Evolutionary conservation across 352 stramenopile genomes (phyloP).

Genomic region (Pythium volutum): DNA sequence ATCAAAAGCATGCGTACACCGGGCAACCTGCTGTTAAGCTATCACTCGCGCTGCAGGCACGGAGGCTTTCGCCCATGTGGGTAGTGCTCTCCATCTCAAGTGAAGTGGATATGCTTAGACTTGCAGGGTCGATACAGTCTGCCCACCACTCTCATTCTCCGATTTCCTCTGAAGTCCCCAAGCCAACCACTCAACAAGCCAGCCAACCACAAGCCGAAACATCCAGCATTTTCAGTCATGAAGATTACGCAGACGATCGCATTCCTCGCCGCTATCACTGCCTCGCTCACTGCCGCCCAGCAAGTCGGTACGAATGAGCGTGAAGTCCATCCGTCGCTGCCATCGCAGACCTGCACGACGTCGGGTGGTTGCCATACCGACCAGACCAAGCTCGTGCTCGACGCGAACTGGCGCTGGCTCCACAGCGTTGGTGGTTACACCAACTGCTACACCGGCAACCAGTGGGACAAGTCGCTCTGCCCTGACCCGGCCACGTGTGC

Average conservation of each 20-base stretch:
- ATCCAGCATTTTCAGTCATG: not conserved
- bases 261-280: not conserved
- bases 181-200: not conserved
- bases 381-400: constrained; percentile 57
- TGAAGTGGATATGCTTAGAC: no score
- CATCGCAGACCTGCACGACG: constrained; percentile 44
- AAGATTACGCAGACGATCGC: not conserved
- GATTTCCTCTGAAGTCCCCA: not conserved
- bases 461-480: constrained; percentile 55
- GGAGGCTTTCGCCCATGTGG: no score
- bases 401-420: constrained; percentile 77
- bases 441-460: constrained; percentile 67
- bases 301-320: constrained; percentile 42
- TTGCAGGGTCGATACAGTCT: no score
- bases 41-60: no score
- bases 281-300: constrained; percentile 25
- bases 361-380: constrained; percentile 37
- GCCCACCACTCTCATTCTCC: not conserved
- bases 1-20: no score
- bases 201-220: not conserved
- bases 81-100: no score
- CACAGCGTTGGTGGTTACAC: constrained; percentile 62
- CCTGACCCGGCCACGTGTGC: constrained; percentile 43
- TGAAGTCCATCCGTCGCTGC: constrained; percentile 52
- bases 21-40: no score